phyloP scores from a whole-genome alignment of 345 rosid species.

The Corymbia maculata region DNA sequence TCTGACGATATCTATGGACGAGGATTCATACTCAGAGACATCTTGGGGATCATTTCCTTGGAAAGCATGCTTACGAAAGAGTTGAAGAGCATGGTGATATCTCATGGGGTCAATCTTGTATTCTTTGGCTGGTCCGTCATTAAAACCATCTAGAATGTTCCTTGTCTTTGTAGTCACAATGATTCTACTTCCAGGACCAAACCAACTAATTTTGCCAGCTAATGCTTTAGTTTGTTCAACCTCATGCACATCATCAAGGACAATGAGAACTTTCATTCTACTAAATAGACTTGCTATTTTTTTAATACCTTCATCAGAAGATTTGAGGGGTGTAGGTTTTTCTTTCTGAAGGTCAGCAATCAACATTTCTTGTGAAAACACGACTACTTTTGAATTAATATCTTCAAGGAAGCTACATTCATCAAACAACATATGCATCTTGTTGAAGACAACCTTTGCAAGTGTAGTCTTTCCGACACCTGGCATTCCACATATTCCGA shows the following conservation, averaged over 20 bases:
- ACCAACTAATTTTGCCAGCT: background rate
- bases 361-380: background rate
- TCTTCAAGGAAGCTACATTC: background rate
- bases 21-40: background rate
- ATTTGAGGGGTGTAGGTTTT: too few species aligned
- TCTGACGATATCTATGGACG: background rate
- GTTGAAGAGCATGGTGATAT: background rate
- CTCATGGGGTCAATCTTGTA: background rate
- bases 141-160: background rate
- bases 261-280: background rate
- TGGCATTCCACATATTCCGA: conserved; percentile 11
- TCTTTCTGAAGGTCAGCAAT: background rate
- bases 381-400: background rate
- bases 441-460: background rate
- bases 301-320: background rate
- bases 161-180: background rate
- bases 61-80: background rate
- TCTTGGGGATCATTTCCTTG: background rate
- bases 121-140: background rate
- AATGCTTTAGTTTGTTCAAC: background rate
- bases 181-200: background rate
- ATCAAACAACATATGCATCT: background rate
- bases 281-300: background rate
- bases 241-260: background rate
- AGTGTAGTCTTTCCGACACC: conserved; percentile 15